phyloP scores from a whole-genome alignment of 1,139 yeast species.

The Kodamaea anthophila region DNA sequence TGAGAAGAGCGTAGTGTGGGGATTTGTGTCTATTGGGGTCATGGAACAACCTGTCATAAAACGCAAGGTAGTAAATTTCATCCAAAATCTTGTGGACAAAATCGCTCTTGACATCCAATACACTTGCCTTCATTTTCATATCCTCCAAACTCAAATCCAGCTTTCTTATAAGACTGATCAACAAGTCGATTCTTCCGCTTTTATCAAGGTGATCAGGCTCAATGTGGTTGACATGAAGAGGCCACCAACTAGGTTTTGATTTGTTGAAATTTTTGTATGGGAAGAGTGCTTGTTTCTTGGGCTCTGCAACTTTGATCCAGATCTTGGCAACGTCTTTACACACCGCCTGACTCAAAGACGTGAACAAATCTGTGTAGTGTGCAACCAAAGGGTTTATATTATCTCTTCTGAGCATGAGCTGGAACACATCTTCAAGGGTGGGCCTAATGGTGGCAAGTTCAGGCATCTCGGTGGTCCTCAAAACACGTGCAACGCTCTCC shows the following conservation, averaged over 20 bases:
- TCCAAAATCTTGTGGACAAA: slow-evolving; percentile 14
- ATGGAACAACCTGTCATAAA: slow-evolving; percentile 22
- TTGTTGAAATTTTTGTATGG: slow-evolving; percentile 54
- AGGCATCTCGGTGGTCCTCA: slow-evolving; percentile 2
- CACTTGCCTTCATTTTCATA: slow-evolving; percentile 14
- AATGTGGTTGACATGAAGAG: slow-evolving; percentile 47
- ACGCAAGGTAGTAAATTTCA: slow-evolving; percentile 25
- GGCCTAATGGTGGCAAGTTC: slow-evolving; percentile 8
- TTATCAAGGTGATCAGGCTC: slow-evolving; percentile 74
- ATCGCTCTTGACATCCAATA: slow-evolving; percentile 10
- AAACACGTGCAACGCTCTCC: slow-evolving; percentile 8
- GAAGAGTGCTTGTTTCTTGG: slow-evolving; percentile 55
- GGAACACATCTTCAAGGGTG: slow-evolving; percentile 5
- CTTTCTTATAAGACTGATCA: slow-evolving; percentile 37
- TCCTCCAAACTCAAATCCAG: slow-evolving; percentile 17
- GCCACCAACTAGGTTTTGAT: slow-evolving; percentile 71
- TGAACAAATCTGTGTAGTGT: slow-evolving; percentile 9
- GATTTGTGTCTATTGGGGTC: not conserved
- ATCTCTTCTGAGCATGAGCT: too few relatives aligned
- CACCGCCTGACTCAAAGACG: slow-evolving; percentile 36
- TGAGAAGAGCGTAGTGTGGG: slow-evolving; percentile 1
- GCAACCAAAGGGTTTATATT: slow-evolving; percentile 2
- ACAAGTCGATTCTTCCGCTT: slow-evolving; percentile 44
- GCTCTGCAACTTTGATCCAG: slow-evolving; percentile 65
- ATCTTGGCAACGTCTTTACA: slow-evolving; percentile 61